phyloP scores from a whole-genome alignment of 116 monocot species.

The Papilionanthe hybrid region DNA sequence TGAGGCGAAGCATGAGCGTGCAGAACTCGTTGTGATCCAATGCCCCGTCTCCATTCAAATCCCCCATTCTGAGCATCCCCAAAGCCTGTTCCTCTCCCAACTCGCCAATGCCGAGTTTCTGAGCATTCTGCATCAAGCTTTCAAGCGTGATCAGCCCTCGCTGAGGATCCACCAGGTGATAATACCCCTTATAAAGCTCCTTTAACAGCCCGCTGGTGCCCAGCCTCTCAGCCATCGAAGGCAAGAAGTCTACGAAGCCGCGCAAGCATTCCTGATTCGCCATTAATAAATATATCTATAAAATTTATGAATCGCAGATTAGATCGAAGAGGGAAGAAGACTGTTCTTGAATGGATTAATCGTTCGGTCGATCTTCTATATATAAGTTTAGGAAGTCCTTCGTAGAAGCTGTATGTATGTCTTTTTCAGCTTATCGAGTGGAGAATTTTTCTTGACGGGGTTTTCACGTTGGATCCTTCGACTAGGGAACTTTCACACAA shows the following conservation, averaged over 20 bases:
- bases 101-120: slow-evolving; percentile 1
- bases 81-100: slow-evolving; percentile 9
- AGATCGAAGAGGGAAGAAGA: too few species aligned
- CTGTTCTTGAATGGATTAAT: too few species aligned
- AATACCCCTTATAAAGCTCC: slow-evolving; percentile 15
- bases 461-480: background rate
- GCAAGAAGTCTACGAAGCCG: slow-evolving; percentile 10
- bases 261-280: background rate
- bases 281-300: background rate
- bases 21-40: slow-evolving; percentile 13
- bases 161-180: slow-evolving; percentile 6
- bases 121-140: slow-evolving; percentile 11
- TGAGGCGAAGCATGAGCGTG: slow-evolving; percentile 13
- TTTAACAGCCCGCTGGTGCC: slow-evolving; percentile 9
- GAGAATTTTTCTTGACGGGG: background rate
- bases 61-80: slow-evolving; percentile 13
- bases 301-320: background rate
- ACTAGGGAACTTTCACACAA: too few species aligned
- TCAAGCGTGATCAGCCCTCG: slow-evolving; percentile 11
- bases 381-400: background rate
- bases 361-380: too few species aligned
- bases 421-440: background rate
- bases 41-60: slow-evolving; percentile 16
- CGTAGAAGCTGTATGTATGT: background rate
- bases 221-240: slow-evolving; percentile 11